phyloP scores from a whole-genome alignment of 805 yeast genomes.

The Torulaspora delbrueckii region DNA sequence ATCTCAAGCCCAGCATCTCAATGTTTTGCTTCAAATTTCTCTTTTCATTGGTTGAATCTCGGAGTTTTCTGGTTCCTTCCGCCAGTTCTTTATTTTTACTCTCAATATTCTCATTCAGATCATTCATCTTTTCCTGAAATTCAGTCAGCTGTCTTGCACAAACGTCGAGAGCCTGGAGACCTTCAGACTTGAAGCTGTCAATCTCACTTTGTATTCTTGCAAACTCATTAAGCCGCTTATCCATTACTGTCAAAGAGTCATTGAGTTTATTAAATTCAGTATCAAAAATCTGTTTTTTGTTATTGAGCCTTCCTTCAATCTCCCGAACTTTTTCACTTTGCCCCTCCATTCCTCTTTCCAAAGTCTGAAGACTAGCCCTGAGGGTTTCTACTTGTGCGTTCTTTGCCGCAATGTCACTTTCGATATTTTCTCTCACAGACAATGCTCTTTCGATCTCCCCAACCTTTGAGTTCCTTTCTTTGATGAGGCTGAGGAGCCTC shows the following conservation, averaged over 20 bases:
- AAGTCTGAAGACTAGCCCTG: slow-evolving; percentile 6
- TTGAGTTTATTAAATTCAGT: neutral
- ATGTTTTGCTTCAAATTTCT: slow-evolving; percentile 61
- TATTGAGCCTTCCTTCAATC: slow-evolving; percentile 1
- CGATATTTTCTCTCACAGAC: slow-evolving; percentile 12
- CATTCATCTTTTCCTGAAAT: slow-evolving; percentile 21
- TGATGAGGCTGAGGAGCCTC: slow-evolving; percentile 18
- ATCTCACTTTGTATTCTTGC: slow-evolving; percentile 11
- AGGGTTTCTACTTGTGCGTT: slow-evolving; percentile 13
- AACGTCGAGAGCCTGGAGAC: slow-evolving; percentile 11
- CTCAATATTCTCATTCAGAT: slow-evolving; percentile 20
- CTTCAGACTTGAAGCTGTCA: slow-evolving; percentile 11
- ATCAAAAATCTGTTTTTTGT: slow-evolving; percentile 2
- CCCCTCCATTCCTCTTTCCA: slow-evolving; percentile 9
- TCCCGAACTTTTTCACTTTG: slow-evolving; percentile 7
- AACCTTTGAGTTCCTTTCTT: slow-evolving; percentile 21
- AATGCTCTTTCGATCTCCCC: slow-evolving; percentile 25
- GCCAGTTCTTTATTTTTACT: slow-evolving; percentile 14
- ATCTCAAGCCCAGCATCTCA: slow-evolving; percentile 46
- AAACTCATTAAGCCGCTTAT: slow-evolving; percentile 27
- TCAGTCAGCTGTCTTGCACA: slow-evolving; percentile 22
- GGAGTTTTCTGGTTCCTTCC: slow-evolving; percentile 37
- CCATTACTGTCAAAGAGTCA: slow-evolving; percentile 25
- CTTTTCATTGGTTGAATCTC: slow-evolving; percentile 57
- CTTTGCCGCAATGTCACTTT: slow-evolving; percentile 13